Percentiles rank a stretch among this genome's conserved stretches.
Conservation (phyloP, 805 yeast species). For the Suhomyces sp. region DNA sequence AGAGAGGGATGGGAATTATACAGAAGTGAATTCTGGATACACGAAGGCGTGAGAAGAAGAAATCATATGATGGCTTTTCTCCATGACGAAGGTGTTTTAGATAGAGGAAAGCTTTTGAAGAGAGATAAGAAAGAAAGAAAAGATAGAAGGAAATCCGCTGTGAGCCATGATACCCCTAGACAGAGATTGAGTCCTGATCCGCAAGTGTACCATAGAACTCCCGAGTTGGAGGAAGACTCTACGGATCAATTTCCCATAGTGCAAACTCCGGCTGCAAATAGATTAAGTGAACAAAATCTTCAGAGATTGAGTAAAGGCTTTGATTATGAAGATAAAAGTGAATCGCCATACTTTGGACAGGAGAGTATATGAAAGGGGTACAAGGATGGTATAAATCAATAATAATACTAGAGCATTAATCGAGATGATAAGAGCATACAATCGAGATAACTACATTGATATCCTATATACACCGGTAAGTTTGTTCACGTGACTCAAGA, state of each 20-base stretch:
- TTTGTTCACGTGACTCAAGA: too few species aligned
- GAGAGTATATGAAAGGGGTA: too few species aligned
- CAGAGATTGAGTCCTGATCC: background rate
- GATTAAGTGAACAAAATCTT: slow-evolving; percentile 21
- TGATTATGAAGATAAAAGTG: too few species aligned
- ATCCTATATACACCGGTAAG: too few species aligned
- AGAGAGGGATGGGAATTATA: slow-evolving; percentile 95
- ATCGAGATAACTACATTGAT: too few species aligned
- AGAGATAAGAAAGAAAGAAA: slow-evolving; percentile 41
- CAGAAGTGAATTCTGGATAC: slow-evolving; percentile 89
- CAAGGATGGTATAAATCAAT: background rate
- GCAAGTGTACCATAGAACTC: too few species aligned
- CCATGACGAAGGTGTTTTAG: slow-evolving; percentile 14
- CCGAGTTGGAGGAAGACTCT: too few species aligned
- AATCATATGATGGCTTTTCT: slow-evolving; percentile 33
- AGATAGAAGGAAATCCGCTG: slow-evolving; percentile 17
- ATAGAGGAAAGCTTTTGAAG: slow-evolving; percentile 30
- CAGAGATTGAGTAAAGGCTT: slow-evolving; percentile 10
- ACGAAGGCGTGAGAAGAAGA: slow-evolving; percentile 69
- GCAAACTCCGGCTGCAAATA: slow-evolving; percentile 9
- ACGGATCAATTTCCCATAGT: slow-evolving; percentile 3
- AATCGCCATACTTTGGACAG: too few species aligned
- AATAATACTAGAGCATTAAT: too few species aligned
- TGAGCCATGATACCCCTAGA: background rate
- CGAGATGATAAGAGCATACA: too few species aligned